These are phyloP conservation scores for Leishmania martiniquensis DNA, from an alignment of 208 protist genomes.

Conservation along the genomic window DNA sequence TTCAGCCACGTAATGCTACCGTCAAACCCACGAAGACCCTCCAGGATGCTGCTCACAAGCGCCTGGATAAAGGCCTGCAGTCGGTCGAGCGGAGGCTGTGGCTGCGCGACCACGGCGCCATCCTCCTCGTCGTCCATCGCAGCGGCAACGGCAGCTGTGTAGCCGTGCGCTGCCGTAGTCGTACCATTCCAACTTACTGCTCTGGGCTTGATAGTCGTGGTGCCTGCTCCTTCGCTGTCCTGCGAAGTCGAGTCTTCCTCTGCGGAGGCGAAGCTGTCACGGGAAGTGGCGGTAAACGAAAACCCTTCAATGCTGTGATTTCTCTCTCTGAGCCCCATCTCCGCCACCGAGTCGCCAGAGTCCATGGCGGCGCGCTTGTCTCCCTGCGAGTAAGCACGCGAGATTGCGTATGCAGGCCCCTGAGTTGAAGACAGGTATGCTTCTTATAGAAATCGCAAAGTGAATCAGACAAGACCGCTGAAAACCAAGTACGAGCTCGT, in stretches of 20 bases:
- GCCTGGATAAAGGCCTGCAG: conserved; percentile 23
- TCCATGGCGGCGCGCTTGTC: neutral
- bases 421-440: neutral
- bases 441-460: neutral
- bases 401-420: neutral
- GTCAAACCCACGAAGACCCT: conserved; percentile 35
- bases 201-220: neutral
- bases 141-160: neutral
- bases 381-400: neutral
- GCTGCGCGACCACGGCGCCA: conserved; percentile 4
- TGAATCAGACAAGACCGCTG: neutral
- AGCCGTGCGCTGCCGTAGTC: neutral
- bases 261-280: conserved; percentile 13
- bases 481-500: neutral
- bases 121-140: conserved; percentile 5
- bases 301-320: neutral
- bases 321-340: neutral
- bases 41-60: conserved; percentile 26
- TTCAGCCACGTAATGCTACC: conserved; percentile 32
- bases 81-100: conserved; percentile 4
- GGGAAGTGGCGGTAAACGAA: conserved; percentile 6
- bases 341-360: neutral
- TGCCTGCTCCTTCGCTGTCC: neutral
- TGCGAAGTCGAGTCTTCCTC: conserved; percentile 9
- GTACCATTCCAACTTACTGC: conserved; percentile 12